Conservation (phyloP, 1,284 basidiomycete species). For the Ganoderma meredithae region DNA sequence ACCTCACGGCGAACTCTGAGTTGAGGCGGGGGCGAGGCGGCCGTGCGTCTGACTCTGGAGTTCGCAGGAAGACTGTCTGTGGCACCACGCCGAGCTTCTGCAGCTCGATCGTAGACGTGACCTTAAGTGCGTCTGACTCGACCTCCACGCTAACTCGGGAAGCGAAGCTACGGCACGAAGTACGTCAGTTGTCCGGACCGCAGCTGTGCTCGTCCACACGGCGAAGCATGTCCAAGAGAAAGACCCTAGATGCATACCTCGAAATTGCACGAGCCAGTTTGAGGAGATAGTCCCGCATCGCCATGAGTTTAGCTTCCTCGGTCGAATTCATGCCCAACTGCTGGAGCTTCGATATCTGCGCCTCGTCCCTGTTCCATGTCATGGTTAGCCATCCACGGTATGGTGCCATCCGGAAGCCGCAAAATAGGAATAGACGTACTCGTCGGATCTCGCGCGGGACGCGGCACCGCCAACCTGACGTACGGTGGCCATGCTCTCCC, state of each 20-base stretch:
- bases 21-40: slow-evolving; percentile 46
- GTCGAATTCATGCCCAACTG: slow-evolving; percentile 82
- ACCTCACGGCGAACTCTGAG: slow-evolving; percentile 46
- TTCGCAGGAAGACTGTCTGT: slow-evolving; percentile 92
- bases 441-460: slow-evolving; percentile 70
- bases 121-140: slow-evolving; percentile 71
- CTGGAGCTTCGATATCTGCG: slow-evolving; percentile 74
- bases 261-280: slow-evolving; percentile 78
- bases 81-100: slow-evolving; percentile 92
- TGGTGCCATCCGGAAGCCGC: background rate
- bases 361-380: slow-evolving; percentile 67
- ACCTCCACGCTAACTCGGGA: slow-evolving; percentile 66
- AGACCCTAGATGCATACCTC: slow-evolving; percentile 50
- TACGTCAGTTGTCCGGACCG: slow-evolving; percentile 1
- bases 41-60: slow-evolving; percentile 53
- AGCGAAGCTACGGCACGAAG: slow-evolving; percentile 56
- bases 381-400: background rate
- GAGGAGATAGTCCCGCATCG: slow-evolving; percentile 88
- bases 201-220: background rate
- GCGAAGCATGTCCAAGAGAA: background rate
- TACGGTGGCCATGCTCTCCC: slow-evolving; percentile 71
- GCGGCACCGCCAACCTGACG: slow-evolving; percentile 58
- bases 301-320: slow-evolving; percentile 84
- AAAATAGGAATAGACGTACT: slow-evolving; percentile 51
- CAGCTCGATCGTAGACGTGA: slow-evolving; percentile 72